A percentile compares a stretch with the other conserved stretches of the same genome.
Evolutionary conservation across 805 yeast species (phyloP).

Genomic region (Candida loeiensis): DNA sequence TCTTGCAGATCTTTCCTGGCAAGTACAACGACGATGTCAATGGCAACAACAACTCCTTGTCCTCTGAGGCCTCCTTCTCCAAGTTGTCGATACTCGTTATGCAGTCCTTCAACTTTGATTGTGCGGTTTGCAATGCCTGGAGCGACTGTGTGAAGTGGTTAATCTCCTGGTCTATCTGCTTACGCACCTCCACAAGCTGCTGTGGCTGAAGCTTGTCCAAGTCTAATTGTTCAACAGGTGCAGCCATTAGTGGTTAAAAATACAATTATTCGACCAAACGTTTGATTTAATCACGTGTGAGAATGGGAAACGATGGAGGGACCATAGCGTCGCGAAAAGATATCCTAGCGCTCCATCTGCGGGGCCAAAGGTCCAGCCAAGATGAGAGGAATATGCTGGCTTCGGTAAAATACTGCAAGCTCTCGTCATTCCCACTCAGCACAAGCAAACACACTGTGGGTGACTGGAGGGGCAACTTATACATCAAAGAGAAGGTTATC

Average conservation of each 20-base stretch:
- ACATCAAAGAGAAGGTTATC: constrained; percentile 59
- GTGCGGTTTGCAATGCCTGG: constrained; percentile 80
- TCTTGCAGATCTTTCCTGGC: constrained; percentile 72
- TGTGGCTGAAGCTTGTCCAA: constrained; percentile 71
- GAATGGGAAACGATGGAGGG: constrained; percentile 64
- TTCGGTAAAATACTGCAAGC: constrained; percentile 12
- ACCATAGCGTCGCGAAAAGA: constrained; percentile 59
- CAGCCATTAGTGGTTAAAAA: constrained; percentile 2
- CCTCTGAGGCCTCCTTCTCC: constrained; percentile 25
- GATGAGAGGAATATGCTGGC: neutral
- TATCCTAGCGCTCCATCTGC: constrained; percentile 28
- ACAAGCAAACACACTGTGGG: constrained; percentile 50
- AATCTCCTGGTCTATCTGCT: constrained; percentile 78
- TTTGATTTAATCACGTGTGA: neutral
- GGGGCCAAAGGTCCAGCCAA: neutral
- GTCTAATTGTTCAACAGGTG: constrained; percentile 32
- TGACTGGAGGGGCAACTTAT: constrained; percentile 65
- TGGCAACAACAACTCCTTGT: constrained; percentile 70
- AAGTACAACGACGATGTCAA: constrained; percentile 84
- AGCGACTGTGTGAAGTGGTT: constrained; percentile 82
- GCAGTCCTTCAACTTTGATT: constrained; percentile 78
- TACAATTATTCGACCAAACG: neutral
- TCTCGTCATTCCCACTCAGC: constrained; percentile 41
- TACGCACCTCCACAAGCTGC: constrained; percentile 79
- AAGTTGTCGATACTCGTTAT: constrained; percentile 62